A percentile compares a stretch with the other conserved stretches of the same genome.
Conservation (phyloP, 768 basidiomycete genomes). For the Pholiota molesta region DNA sequence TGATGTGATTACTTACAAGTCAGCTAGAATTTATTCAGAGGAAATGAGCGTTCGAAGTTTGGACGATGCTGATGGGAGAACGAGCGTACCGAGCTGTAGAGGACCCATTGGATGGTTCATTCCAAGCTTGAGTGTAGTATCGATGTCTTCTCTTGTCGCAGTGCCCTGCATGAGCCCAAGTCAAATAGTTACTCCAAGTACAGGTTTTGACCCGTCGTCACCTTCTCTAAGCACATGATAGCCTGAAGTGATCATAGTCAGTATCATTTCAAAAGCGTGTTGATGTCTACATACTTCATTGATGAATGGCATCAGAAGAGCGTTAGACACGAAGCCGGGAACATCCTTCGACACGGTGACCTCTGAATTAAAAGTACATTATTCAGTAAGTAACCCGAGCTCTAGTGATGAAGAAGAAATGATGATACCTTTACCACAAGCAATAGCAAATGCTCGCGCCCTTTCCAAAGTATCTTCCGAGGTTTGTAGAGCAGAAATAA, state of each 20-base stretch:
- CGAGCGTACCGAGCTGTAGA: slow-evolving; percentile 70
- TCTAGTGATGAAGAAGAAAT: not conserved
- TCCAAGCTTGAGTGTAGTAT: slow-evolving; percentile 90
- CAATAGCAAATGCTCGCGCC: slow-evolving; percentile 79
- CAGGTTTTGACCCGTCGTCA: slow-evolving; percentile 28
- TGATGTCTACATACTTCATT: slow-evolving; percentile 65
- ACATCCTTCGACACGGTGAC: slow-evolving; percentile 91
- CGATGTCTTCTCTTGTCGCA: slow-evolving; percentile 94
- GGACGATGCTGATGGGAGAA: not conserved
- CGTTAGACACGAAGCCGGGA: slow-evolving; percentile 95
- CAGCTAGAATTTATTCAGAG: slow-evolving; percentile 36
- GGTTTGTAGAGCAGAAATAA: slow-evolving; percentile 93
- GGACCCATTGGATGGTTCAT: slow-evolving; percentile 98
- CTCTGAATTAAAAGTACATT: slow-evolving; percentile 48
- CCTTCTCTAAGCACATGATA: slow-evolving; percentile 92
- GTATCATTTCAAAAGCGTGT: not conserved
- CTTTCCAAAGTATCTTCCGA: slow-evolving; percentile 73
- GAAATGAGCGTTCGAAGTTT: not conserved
- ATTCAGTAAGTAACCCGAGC: not conserved
- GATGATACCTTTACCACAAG: slow-evolving; percentile 83
- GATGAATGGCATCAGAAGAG: slow-evolving; percentile 94
- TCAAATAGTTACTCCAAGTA: not conserved
- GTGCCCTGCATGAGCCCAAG: slow-evolving; percentile 55
- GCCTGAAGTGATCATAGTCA: slow-evolving; percentile 51
- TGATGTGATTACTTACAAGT: slow-evolving; percentile 48